phyloP scores from a whole-genome alignment of 1,284 basidiomycete genomes.

The Porogramme epimiltina region DNA sequence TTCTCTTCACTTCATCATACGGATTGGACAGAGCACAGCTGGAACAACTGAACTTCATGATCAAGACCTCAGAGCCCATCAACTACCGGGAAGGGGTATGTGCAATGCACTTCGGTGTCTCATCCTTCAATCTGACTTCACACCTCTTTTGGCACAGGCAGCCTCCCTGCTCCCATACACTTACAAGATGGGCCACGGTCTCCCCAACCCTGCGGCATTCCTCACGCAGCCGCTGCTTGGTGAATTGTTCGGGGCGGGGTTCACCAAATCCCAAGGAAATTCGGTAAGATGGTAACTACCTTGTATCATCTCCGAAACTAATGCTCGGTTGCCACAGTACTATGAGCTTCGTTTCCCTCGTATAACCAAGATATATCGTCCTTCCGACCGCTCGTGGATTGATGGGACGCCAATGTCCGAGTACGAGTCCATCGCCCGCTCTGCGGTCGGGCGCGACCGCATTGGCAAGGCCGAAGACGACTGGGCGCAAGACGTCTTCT shows the following conservation, averaged over 20 bases:
- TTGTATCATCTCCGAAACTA: slow-evolving; percentile 2
- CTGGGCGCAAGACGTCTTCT: slow-evolving; percentile 42
- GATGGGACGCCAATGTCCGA: slow-evolving; percentile 51
- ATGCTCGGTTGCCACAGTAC: slow-evolving; percentile 43
- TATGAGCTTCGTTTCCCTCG: slow-evolving; percentile 86
- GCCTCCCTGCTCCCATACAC: slow-evolving; percentile 47
- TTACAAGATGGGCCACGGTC: slow-evolving; percentile 47
- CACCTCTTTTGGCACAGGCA: not conserved
- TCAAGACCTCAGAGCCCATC: slow-evolving; percentile 50
- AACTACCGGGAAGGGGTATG: slow-evolving; percentile 8
- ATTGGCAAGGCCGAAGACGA: slow-evolving; percentile 42
- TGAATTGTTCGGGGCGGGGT: slow-evolving; percentile 81
- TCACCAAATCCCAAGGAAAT: slow-evolving; percentile 63
- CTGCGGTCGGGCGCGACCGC: slow-evolving; percentile 51
- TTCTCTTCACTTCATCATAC: slow-evolving; percentile 77
- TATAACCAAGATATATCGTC: slow-evolving; percentile 65
- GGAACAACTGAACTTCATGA: slow-evolving; percentile 68
- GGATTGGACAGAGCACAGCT: slow-evolving; percentile 66
- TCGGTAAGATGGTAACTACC: slow-evolving; percentile 48
- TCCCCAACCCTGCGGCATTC: slow-evolving; percentile 59
- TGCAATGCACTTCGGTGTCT: not conserved
- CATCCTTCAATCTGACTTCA: not conserved
- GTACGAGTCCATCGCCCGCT: slow-evolving; percentile 52
- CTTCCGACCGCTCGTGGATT: slow-evolving; percentile 62
- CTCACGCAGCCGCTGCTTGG: slow-evolving; percentile 66